Base-by-base conservation (phyloP, 768 basidiomycete genomes). In the Chalciporus chontae region DNA sequence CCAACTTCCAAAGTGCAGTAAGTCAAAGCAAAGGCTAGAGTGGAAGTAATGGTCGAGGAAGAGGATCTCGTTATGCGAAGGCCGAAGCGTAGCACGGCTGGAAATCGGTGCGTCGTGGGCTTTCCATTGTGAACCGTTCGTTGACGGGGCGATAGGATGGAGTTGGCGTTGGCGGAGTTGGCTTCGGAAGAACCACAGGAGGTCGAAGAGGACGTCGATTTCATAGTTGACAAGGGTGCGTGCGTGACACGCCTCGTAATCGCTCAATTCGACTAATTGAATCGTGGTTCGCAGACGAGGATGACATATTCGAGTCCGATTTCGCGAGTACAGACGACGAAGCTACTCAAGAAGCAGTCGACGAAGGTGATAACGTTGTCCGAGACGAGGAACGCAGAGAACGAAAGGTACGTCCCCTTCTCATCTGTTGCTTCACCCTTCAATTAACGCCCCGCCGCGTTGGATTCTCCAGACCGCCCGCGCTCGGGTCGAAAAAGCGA, bases 301-400 rank as follows among this genome's bases (percentile, higher is more conserved):
- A 87, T 56, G 90, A 92, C 59, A 64, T 85, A 8, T 89, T 90
- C 51, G 89, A 78, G 55, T 88, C 86, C 9, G 90, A 93, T 64
- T 93, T 94, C 60, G 87, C 83, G 54, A 88, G 85, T 55, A 92
- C 90, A 0, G 90, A 92, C 50, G 89, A 89, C 39, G 80, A 77
- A 49, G 71, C 64, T 32, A 74, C 67, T 1, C 76, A 77, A n/a
- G 76, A 77, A 21, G 78, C 77, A 10, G 70, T 72, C 15, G 79
- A 79, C 5, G 74, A 70, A 5, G 84, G 72, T 0, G 89, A 91
- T 58, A 75, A 69, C 37, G 70, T 69, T n/a, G 71, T 77, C 4
- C 66, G 71, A 29, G 82, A 84, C 9, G 87, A 88, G 56, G 85
- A 89, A 47, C 76, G 69, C 50, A 71, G 70, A 39, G 68, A 61